A percentile compares a stretch with the other conserved stretches of the same genome.
phyloP scores from a whole-genome alignment of 2,329 filamentous ascomycete genomes.

The Botrytis fabae region DNA sequence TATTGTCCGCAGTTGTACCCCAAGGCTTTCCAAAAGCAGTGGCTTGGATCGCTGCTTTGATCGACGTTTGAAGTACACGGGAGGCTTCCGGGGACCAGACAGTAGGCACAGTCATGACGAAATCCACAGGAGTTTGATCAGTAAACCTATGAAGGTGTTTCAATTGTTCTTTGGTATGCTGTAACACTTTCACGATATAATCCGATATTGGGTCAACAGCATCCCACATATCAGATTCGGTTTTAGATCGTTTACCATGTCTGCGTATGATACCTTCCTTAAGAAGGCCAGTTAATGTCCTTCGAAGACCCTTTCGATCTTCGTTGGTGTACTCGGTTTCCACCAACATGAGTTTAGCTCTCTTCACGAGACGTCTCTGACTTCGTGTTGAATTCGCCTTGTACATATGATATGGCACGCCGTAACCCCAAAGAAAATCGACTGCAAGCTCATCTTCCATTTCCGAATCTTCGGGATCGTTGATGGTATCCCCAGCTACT shows the following conservation, averaged over 20 bases:
- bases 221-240: slow-evolving; percentile 20
- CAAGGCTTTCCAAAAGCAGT: slow-evolving; percentile 24
- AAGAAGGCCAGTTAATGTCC: slow-evolving; percentile 20
- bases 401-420: slow-evolving; percentile 21
- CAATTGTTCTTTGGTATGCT: slow-evolving; percentile 29
- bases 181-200: slow-evolving; percentile 26
- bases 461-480: slow-evolving; percentile 4
- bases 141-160: slow-evolving; percentile 13
- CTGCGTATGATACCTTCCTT: slow-evolving; percentile 25
- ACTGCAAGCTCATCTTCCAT: slow-evolving; percentile 15
- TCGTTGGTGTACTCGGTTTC: slow-evolving; percentile 22
- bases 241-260: slow-evolving; percentile 18
- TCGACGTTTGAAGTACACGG: slow-evolving; percentile 23
- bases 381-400: slow-evolving; percentile 13
- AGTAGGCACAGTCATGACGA: slow-evolving; percentile 22
- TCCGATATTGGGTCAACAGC: slow-evolving; percentile 29
- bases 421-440: slow-evolving; percentile 28
- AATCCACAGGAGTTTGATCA: slow-evolving; percentile 22
- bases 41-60: slow-evolving; percentile 23
- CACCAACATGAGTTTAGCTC: slow-evolving; percentile 29
- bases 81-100: slow-evolving; percentile 26
- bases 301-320: slow-evolving; percentile 24
- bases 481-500: neutral
- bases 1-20: slow-evolving; percentile 31
- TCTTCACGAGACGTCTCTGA: slow-evolving; percentile 20